These are phyloP conservation scores for Arctium minus DNA, from an alignment of 129 eudicot genomes.

Conservation along the genomic window DNA sequence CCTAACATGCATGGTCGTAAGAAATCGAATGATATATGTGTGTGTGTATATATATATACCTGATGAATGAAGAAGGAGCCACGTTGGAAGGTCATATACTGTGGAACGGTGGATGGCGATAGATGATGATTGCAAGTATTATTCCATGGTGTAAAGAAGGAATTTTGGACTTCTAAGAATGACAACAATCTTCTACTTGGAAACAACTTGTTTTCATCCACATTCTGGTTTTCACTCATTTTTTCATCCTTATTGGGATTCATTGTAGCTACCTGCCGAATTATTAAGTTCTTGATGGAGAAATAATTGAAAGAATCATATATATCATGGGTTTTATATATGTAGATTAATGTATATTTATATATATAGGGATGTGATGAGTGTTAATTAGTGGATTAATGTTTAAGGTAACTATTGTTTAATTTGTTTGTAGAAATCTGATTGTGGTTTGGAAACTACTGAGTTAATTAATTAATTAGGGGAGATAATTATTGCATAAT, in stretches of 20 bases:
- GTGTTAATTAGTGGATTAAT: background rate
- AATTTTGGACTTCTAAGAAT: background rate
- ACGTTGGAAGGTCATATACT: background rate
- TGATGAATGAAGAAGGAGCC: background rate
- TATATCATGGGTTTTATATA: background rate
- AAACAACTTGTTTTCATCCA: background rate
- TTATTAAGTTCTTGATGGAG: no score
- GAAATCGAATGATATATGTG: no score
- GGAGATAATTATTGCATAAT: background rate
- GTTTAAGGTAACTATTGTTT: background rate
- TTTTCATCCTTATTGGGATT: background rate
- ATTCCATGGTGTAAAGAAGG: background rate
- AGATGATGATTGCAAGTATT: background rate
- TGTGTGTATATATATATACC: background rate
- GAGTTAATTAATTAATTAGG: background rate
- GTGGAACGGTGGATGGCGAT: background rate
- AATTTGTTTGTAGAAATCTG: no score
- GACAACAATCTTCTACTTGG: background rate
- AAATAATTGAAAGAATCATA: no score
- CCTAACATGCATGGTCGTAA: no score
- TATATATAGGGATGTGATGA: background rate
- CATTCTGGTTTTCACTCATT: no score
- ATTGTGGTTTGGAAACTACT: background rate
- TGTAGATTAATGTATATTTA: no score
- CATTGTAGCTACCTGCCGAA: background rate